Base-by-base conservation (phyloP, 2,329 filamentous ascomycete species). In the Myriangium duriaei region DNA sequence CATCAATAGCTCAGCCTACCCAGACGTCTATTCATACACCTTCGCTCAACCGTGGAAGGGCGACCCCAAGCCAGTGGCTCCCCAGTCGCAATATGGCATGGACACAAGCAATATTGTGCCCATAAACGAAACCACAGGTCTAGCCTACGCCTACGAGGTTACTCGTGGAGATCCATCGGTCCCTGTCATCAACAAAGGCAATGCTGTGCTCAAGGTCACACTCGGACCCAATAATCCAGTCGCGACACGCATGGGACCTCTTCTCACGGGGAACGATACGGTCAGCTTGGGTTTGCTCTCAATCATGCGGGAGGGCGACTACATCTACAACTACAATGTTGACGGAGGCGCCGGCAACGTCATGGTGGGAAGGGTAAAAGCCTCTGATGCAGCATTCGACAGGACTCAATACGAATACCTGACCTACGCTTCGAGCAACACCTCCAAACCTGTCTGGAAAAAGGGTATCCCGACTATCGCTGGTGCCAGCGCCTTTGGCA, bases 301-400 rank as follows among this genome's bases (percentile, higher is more conserved):
- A 3, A 31, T 32, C 13, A 3, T 36, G 3, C 32, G 38, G 15
- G 15, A 17, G 12, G 14, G 26, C 15, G n/a, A 21, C 10, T 40
- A 40, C 38, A 40, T 40, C 16, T 40, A 40, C 38, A 40, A 34
- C 32, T 40, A 40, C 26, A 21, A 18, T n/a, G 19, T 18, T 13
- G 30, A 34, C 9, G 38, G 38, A 3, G 24, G 32, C 2, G 31
- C 33, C 11, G 38, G 38, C 2, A 40, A 35, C 38, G n/a, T n/a
- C n/a, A n/a, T n/a, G n/a, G 26, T 40, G 21, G 38, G 38, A 4
- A 32, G 38, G 11, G 38, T 40, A 24, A 36, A 40, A 21, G 38
- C 38, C 3, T 16, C 12, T 17, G 32, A 40, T 16, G 32, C 32
- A 4, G 38, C 32, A 2, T 40, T 40, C 9, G 26, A 32, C 14